Percentiles rank a stretch among this genome's conserved stretches.
Conservation (phyloP, 306 rosid genomes). For the Malus sylvestris region DNA sequence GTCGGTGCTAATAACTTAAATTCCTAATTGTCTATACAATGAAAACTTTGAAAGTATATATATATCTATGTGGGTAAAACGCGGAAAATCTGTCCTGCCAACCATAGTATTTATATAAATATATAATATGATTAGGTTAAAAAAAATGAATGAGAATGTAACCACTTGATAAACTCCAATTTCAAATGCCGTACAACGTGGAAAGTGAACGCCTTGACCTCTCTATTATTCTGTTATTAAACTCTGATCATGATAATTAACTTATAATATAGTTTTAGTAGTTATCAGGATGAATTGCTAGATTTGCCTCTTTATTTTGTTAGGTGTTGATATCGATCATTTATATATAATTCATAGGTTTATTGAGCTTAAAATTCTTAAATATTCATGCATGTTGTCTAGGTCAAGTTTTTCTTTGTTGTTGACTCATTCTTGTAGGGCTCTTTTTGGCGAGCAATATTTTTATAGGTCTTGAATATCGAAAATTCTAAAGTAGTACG, state of each 20-base stretch:
- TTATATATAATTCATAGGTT: background rate
- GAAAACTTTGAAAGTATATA: background rate
- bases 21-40: background rate
- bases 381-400: background rate
- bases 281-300: conserved; percentile 1
- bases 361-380: background rate
- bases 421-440: background rate
- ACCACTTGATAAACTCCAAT: background rate
- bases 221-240: background rate
- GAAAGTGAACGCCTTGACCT: background rate
- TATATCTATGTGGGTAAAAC: background rate
- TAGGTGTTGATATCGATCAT: background rate
- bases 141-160: background rate
- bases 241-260: background rate
- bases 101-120: background rate
- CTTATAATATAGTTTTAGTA: background rate
- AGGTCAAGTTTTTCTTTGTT: background rate
- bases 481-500: background rate
- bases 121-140: background rate
- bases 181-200: background rate
- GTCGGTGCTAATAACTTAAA: background rate
- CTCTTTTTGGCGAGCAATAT: background rate
- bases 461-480: background rate
- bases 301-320: background rate
- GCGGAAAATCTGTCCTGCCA: background rate